Base-by-base conservation (phyloP, 495 filamentous ascomycete genomes). In the Tuber magnatum region DNA sequence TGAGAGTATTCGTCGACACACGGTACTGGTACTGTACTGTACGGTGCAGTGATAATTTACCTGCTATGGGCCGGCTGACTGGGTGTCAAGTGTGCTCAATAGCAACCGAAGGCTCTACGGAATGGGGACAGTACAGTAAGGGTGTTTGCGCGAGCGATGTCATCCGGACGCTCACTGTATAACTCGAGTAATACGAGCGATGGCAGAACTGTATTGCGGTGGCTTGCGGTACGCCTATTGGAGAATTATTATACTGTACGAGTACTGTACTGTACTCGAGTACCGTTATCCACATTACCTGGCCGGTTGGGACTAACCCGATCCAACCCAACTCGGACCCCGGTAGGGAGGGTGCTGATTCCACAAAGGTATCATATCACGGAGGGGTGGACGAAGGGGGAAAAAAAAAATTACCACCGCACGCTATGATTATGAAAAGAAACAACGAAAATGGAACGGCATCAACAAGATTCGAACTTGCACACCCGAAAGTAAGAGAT, bases 391-490 rank as follows among this genome's bases (percentile, higher is more conserved):
- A 10, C 24, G n/a, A 14, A 28, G 10, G 12, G 28, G 28, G 28
- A 28, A 28, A 32, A 61, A 28, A 56, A 32, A 1, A 24, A 4
- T 24, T 14, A 20, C 56, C 14, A 35, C 56, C 3, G 3, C 56
- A 65, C n/a, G 32, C 56, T 3, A 65, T 32, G 16, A 65, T 32
- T 18, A 35, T 14, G 28, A n/a, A 8, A 22, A 56, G 48, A 56
- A n/a, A 7, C 56, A 9, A 28, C 3, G 32, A 14, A 65, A 65
- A 65, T n/a, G 42, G 65, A 46, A 51, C 70, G 74, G 74, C 74
- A 74, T 76, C 74, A 71, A 71, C 73, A 70, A 41, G 65, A 76
- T 76, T 76, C 75, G 61, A 69, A 69, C 75, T 68, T 75, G 70
- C 73, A 65, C 65, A 75, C 75, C 73, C 75, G 43, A 75, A 76